A percentile compares a stretch with the other conserved stretches of the same genome.
Evolutionary conservation across 1,139 yeast genomes (phyloP).

Genomic region (Candida sanyaensis): DNA sequence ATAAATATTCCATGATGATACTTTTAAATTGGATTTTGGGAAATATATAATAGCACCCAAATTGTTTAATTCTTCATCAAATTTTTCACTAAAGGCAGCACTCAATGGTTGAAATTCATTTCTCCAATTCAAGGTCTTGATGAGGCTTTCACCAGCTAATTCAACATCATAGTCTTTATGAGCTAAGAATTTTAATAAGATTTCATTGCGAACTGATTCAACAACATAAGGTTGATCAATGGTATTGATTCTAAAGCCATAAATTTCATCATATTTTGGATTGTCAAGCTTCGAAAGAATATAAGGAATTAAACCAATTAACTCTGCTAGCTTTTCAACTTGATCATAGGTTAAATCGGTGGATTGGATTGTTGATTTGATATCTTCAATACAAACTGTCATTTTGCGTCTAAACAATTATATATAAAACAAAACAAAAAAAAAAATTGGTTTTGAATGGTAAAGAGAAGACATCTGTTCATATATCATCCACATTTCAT

Average conservation of each 20-base stretch:
- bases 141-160: conserved; percentile 49
- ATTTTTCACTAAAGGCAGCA: conserved; percentile 75
- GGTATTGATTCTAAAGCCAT: conserved; percentile 65
- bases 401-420: neutral
- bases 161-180: conserved; percentile 65
- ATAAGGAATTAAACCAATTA: conserved; percentile 25
- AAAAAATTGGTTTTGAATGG: too few species aligned
- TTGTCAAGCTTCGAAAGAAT: conserved; percentile 28
- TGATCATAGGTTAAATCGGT: conserved; percentile 15
- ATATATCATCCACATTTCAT: too few species aligned
- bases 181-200: conserved; percentile 64
- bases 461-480: too few species aligned
- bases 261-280: conserved; percentile 72
- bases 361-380: conserved; percentile 14
- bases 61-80: conserved; percentile 54
- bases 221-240: conserved; percentile 46
- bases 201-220: conserved; percentile 47
- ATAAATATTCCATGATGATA: conserved; percentile 84
- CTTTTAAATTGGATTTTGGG: conserved; percentile 30
- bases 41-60: conserved; percentile 68
- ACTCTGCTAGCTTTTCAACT: conserved; percentile 17
- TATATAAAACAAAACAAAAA: too few species aligned
- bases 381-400: conserved; percentile 1
- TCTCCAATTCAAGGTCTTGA: conserved; percentile 74
- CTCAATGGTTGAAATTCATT: conserved; percentile 71